A percentile compares a stretch with the other conserved stretches of the same genome.
Conservation (phyloP, 768 basidiomycete species). For the Trametes villosa region DNA sequence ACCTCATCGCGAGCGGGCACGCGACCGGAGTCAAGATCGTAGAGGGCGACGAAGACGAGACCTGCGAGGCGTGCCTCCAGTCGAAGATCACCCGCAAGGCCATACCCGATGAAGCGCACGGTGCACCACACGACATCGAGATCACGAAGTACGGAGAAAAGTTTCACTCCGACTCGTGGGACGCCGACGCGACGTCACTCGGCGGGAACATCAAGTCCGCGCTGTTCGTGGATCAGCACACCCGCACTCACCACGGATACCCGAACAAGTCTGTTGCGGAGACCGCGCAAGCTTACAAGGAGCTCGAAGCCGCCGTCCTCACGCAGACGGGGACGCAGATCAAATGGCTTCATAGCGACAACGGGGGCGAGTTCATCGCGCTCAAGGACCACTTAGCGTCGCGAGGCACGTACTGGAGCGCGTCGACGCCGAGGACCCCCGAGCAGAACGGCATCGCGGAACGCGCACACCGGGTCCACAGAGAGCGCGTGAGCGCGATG, state of each 20-base stretch:
- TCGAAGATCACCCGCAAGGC: constrained; percentile 18
- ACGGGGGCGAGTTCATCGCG: constrained; percentile 39
- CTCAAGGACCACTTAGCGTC: neutral
- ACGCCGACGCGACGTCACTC: constrained; percentile 36
- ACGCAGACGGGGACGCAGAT: constrained; percentile 36
- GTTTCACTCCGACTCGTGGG: constrained; percentile 50
- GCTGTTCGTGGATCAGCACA: constrained; percentile 36
- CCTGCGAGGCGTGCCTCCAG: constrained; percentile 49
- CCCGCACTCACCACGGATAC: constrained; percentile 12
- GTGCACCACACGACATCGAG: too few relatives aligned
- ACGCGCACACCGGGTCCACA: constrained; percentile 21
- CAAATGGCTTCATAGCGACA: constrained; percentile 44
- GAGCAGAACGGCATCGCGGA: constrained; percentile 33
- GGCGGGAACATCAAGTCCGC: constrained; percentile 28
- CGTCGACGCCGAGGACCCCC: constrained; percentile 27
- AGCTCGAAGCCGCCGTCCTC: constrained; percentile 38
- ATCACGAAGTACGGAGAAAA: constrained; percentile 37
- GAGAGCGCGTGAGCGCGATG: constrained; percentile 3
- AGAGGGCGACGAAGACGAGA: neutral
- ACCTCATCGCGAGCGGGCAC: constrained; percentile 34
- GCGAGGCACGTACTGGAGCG: neutral
- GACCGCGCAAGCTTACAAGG: constrained; percentile 39
- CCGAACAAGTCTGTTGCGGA: constrained; percentile 32
- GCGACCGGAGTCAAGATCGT: constrained; percentile 37
- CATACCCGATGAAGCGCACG: constrained; percentile 5